These are phyloP conservation scores for Sporobolomyces roseus DNA, from an alignment of 768 basidiomycete species.

Conservation along the genomic window DNA sequence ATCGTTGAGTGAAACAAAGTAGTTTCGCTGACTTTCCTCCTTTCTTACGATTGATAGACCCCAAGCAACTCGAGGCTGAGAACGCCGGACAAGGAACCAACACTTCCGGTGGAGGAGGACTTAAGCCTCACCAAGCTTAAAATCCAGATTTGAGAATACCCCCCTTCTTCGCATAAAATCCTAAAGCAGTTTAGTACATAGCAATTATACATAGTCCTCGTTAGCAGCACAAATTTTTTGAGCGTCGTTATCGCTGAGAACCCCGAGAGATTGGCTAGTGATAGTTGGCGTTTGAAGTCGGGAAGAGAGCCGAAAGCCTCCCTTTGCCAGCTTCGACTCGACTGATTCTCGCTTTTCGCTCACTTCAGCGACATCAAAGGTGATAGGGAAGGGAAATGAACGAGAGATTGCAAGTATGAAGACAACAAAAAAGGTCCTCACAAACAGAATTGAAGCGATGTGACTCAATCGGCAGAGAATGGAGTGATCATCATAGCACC, in stretches of 20 bases:
- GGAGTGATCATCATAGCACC: conserved; percentile 33
- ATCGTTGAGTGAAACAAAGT: too few species aligned
- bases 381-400: neutral
- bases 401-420: neutral
- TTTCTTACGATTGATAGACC: too few species aligned
- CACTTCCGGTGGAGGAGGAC: conserved; percentile 6
- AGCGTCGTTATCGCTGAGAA: too few species aligned
- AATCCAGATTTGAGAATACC: neutral
- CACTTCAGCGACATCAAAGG: too few species aligned
- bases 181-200: conserved; percentile 7
- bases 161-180: neutral
- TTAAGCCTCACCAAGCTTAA: conserved; percentile 24
- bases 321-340: too few species aligned
- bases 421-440: neutral
- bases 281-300: too few species aligned
- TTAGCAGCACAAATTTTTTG: too few species aligned
- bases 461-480: neutral
- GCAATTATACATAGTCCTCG: neutral
- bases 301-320: too few species aligned
- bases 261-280: too few species aligned
- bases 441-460: neutral
- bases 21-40: too few species aligned
- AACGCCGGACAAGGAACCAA: neutral
- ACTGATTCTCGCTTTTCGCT: too few species aligned
- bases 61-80: too few species aligned